A percentile compares a stretch with the other conserved stretches of the same genome.
phyloP scores from a whole-genome alignment of 75 land plant genomes.

The Picea glauca region DNA sequence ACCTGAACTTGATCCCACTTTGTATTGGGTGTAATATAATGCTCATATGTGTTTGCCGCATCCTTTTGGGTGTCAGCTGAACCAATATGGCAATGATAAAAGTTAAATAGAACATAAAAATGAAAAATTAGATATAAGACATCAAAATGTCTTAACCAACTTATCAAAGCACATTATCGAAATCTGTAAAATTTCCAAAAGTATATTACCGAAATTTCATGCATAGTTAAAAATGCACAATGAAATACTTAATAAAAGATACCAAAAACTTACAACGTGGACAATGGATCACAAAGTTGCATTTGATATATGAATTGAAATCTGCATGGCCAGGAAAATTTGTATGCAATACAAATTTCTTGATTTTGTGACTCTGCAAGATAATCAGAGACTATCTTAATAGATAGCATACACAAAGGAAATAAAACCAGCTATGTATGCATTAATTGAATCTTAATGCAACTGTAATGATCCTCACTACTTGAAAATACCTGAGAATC shows the following conservation, averaged over 20 bases:
- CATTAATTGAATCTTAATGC: neutral
- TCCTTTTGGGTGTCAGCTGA: constrained; percentile 30
- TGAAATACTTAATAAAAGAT: neutral
- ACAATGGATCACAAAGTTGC: constrained; percentile 84
- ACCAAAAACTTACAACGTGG: constrained; percentile 40
- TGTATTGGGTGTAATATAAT: constrained; percentile 69
- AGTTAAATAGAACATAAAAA: neutral
- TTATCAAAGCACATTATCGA: no score
- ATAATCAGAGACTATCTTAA: constrained; percentile 3
- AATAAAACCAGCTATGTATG: constrained; percentile 6
- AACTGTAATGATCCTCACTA: neutral
- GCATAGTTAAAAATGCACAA: neutral
- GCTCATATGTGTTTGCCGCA: constrained; percentile 29
- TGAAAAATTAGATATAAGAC: no score
- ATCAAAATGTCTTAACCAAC: no score
- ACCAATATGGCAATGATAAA: neutral
- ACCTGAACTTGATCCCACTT: constrained; percentile 97
- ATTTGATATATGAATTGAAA: constrained; percentile 94
- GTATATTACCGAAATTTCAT: neutral
- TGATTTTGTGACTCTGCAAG: constrained; percentile 81
- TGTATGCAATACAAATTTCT: constrained; percentile 93
- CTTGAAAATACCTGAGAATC: constrained; percentile 77
- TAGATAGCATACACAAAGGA: neutral
- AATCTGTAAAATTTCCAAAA: neutral
- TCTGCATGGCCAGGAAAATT: constrained; percentile 96